Percentiles rank a stretch among this genome's conserved stretches.
Conservation (phyloP, 2,329 filamentous ascomycete genomes). For the Apiospora aurea region DNA sequence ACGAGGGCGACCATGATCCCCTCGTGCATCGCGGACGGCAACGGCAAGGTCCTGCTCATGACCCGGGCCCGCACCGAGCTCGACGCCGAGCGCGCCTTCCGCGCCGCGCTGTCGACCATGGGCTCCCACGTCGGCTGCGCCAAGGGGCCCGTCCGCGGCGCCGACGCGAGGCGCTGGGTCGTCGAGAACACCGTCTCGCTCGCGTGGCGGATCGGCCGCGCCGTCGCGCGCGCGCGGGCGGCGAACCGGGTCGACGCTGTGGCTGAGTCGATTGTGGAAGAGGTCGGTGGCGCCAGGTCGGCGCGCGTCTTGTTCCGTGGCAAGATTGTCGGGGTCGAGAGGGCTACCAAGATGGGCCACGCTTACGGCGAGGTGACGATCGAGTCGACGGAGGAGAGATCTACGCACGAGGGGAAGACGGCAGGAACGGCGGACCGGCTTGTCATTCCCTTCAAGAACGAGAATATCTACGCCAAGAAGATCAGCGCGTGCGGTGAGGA, state of each 20-base stretch:
- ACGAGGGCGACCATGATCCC: conserved; percentile 50
- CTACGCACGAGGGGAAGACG: conserved; percentile 27
- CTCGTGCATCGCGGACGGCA: conserved; percentile 57
- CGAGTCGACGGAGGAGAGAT: conserved; percentile 48
- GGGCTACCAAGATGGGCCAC: conserved; percentile 62
- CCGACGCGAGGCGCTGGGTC: conserved; percentile 57
- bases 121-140: conserved; percentile 59
- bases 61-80: conserved; percentile 54
- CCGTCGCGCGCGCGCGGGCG: conserved; percentile 58
- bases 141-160: conserved; percentile 55
- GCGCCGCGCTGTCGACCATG: conserved; percentile 60
- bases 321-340: conserved; percentile 69
- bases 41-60: conserved; percentile 47
- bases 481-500: conserved; percentile 44
- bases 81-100: conserved; percentile 57
- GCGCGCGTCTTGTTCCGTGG: conserved; percentile 68
- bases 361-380: conserved; percentile 66
- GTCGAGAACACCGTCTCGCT: conserved; percentile 61
- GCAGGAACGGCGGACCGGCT: background rate
- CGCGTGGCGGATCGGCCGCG: conserved; percentile 66
- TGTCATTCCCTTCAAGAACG: conserved; percentile 52
- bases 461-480: conserved; percentile 68
- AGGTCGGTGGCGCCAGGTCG: conserved; percentile 59
- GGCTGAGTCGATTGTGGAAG: conserved; percentile 64
- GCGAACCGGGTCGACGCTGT: conserved; percentile 61